Evolutionary conservation across 805 yeast genomes (phyloP).

Genomic region (Pichia pseudocactophila): DNA sequence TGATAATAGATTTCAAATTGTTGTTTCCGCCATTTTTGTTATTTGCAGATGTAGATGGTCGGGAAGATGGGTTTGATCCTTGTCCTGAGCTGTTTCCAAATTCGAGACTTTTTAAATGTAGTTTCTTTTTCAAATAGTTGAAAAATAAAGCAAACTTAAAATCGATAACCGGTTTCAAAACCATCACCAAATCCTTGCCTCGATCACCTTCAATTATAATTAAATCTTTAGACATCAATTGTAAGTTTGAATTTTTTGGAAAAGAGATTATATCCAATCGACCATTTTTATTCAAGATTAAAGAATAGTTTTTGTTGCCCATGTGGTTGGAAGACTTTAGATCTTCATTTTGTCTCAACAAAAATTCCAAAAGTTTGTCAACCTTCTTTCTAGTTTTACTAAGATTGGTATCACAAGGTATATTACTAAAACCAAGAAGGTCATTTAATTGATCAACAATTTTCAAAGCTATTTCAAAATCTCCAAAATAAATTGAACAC

Average conservation of each 20-base stretch:
- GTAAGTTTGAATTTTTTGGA: constrained; percentile 55
- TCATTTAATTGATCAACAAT: constrained; percentile 31
- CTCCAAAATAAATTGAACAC: constrained; percentile 50
- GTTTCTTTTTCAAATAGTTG: constrained; percentile 65
- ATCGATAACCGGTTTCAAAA: constrained; percentile 54
- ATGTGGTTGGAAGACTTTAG: constrained; percentile 28
- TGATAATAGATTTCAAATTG: constrained; percentile 29
- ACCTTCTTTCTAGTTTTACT: constrained; percentile 18
- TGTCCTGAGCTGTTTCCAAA: constrained; percentile 25
- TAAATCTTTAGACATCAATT: constrained; percentile 50
- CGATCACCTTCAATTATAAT: constrained; percentile 79
- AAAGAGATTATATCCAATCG: constrained; percentile 60
- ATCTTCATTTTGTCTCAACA: constrained; percentile 38
- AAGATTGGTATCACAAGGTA: constrained; percentile 6
- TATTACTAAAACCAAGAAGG: constrained; percentile 16
- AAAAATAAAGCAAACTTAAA: constrained; percentile 61
- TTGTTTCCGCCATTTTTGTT: constrained; percentile 9
- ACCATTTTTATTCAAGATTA: constrained; percentile 31
- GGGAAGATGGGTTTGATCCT: constrained; percentile 13
- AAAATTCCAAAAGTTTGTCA: constrained; percentile 29
- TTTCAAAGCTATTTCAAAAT: constrained; percentile 28
- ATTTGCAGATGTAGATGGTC: constrained; percentile 20
- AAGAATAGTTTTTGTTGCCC: constrained; percentile 28
- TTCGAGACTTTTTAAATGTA: constrained; percentile 48
- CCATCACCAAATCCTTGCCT: constrained; percentile 71